Evolutionary conservation across 2,329 filamentous ascomycete genomes (phyloP), one percentile per base, ranked within the genome.

Genomic region (Beauveria sp.): DNA sequence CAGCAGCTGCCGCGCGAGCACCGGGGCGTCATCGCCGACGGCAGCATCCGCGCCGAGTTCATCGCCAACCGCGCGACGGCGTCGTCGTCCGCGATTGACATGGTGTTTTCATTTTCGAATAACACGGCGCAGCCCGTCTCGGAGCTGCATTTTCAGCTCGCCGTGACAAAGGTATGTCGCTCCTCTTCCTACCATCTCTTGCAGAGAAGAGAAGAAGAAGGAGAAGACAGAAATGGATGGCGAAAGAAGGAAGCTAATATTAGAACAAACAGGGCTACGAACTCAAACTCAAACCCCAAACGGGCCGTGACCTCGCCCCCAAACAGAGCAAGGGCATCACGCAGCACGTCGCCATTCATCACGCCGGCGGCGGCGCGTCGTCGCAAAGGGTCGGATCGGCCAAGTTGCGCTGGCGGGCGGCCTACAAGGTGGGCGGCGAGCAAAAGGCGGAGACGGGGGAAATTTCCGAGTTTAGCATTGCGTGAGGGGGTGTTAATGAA

Each of bases 111-210:
- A n/a, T 96, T 97, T 72, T 92, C 91, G 20, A 99, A 96, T 72
- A 88, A 84, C 64, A 89, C 87, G 1, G 75, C 83, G 2, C 83
- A 89, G 68, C 83, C 85, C 0, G 82, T 99, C 24, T 83, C 83
- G 3, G 89, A 96, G 65, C 78, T 99, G 34, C 92, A 93, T 63
- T 96, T 97, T 70, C 91, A 96, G 73, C 82, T 96, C 45, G 95
- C 95, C 3, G 93, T 97, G 34, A 95, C 93, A 63, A 98, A 93
- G 84, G 93, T 96, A 51, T 51, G 43, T 56, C 31, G 24, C 53
- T 14, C 16, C 24, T 34, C 24, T 10, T 34, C 8, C 28, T 34
- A 42, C 18, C 4, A 9, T 9, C 2, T 7, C 52, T 10, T 8
- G 18, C 7, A 26, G 10, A n/a, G 10, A 20, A 12, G 16, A 20